A percentile compares a stretch with the other conserved stretches of the same genome.
phyloP scores from a whole-genome alignment of 2,329 filamentous ascomycete species.

The Capronia americana region DNA sequence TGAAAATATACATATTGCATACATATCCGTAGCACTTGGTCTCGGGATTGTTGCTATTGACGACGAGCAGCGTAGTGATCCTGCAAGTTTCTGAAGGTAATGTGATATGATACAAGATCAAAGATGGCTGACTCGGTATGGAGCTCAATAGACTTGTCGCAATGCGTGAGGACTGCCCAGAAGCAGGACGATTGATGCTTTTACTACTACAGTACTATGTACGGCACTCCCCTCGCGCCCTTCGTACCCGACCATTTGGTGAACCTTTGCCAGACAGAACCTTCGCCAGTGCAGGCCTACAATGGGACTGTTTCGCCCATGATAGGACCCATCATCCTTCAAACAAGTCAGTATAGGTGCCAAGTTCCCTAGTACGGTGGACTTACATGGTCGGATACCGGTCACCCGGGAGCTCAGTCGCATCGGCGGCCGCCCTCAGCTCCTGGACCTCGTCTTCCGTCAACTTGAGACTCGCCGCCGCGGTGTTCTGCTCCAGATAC shows the following conservation, averaged over 20 bases:
- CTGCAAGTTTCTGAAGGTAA: neutral
- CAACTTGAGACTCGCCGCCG: conserved; percentile 1
- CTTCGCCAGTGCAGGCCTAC: neutral
- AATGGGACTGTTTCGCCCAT: conserved; percentile 4
- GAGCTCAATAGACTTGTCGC: neutral
- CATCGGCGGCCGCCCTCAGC: neutral
- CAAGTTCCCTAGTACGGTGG: no score
- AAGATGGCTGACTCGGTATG: neutral
- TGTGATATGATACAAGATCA: neutral
- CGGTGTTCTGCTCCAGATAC: conserved; percentile 54
- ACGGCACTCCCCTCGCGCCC: no score
- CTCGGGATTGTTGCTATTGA: neutral
- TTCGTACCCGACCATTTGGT: neutral
- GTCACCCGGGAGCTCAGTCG: neutral
- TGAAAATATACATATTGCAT: neutral
- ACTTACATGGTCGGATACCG: conserved; percentile 7
- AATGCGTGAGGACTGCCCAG: neutral
- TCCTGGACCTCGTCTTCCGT: conserved; percentile 3
- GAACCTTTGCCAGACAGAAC: neutral
- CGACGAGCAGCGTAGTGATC: neutral
- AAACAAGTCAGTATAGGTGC: conserved; percentile 1
- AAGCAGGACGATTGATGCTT: neutral
- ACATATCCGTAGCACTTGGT: neutral
- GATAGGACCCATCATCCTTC: conserved; percentile 8
- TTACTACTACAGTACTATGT: neutral